Base-by-base conservation (phyloP, 2,329 filamentous ascomycete genomes). In the Grosmannia serpens region DNA sequence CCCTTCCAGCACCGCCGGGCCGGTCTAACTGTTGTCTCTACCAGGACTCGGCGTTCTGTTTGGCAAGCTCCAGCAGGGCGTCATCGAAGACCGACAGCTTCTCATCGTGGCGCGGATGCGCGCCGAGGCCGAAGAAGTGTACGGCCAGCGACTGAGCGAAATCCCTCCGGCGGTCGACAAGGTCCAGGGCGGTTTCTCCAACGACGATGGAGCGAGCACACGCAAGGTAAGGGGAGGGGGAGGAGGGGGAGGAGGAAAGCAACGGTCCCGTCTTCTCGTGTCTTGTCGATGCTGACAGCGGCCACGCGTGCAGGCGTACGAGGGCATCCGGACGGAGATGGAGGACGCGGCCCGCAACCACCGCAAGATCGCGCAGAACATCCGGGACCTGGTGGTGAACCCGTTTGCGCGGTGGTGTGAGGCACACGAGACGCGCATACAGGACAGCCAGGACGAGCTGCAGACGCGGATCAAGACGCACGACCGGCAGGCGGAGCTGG, bases 391-490 rank as follows among this genome's bases (percentile, higher is more conserved):
- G 22, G 94, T 99, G 55, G 88, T 99, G 29, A 88, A 87, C 66
- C 95, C 94, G 9, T 99, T 99, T 73, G 83, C 90, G 60, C 86
- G 90, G 68, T 99, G 94, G 94, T 95, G 91, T 74, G 92, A 96
- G 67, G 88, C 92, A 59, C 94, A 99, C 74, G 91, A 95, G 66
- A 80, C 84, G 62, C 88, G 94, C 64, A 84, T 99, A 60, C 89
- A 96, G 70, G 89, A 91, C 67, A 96, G 91, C 26, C 92, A 99
- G 70, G 94, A 97, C 66, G 91, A 96, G 67, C 82, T 99, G 26
- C 92, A 97, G 72, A 75, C 79, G 53, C 88, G 90, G 60, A 91
- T 97, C 73, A 96, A 96, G 77, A 82, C 88, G 62, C 91, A 97
- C 71, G 90, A 96, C 70, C 89, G 88, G 65, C 95, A 99, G 72